These are phyloP conservation scores for Didymella segeticola DNA, from an alignment of 2,329 filamentous ascomycete genomes.

Conservation along the genomic window DNA sequence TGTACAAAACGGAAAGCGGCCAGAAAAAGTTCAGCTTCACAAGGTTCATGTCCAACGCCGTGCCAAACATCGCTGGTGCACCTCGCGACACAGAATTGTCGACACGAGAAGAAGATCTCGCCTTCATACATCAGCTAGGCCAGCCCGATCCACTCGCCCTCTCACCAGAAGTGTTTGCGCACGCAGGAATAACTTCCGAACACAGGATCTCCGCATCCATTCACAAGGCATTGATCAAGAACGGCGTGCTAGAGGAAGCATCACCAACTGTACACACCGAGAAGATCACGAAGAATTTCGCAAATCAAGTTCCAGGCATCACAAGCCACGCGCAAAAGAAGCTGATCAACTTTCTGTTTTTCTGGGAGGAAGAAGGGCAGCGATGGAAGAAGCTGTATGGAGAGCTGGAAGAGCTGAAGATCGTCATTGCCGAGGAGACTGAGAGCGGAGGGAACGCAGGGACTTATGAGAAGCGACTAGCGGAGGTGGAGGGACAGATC, in stretches of 20 bases:
- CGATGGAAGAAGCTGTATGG: constrained; percentile 5
- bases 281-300: constrained; percentile 5
- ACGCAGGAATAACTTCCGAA: constrained; percentile 11
- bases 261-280: constrained; percentile 5
- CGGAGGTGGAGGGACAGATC: constrained; percentile 10
- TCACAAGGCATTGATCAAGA: constrained; percentile 8
- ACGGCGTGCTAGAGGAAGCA: neutral
- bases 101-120: constrained; percentile 3
- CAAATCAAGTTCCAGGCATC: constrained; percentile 7
- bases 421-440: constrained; percentile 3
- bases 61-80: constrained; percentile 7
- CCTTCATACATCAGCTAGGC: constrained; percentile 8
- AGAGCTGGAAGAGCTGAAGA: constrained; percentile 6
- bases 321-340: constrained; percentile 12
- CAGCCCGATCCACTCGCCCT: constrained; percentile 5
- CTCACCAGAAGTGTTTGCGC: constrained; percentile 3
- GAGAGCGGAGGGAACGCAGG: neutral
- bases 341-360: constrained; percentile 15
- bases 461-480: constrained; percentile 12
- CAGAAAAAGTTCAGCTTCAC: constrained; percentile 16
- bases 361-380: constrained; percentile 11
- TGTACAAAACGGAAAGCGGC: constrained; percentile 9
- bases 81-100: neutral
- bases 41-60: constrained; percentile 6
- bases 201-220: neutral